Percentiles rank a stretch among this genome's conserved stretches.
These are phyloP conservation scores for Amaranthus tricolor DNA, from an alignment of 179 eudicot genomes.

Conservation along the genomic window DNA sequence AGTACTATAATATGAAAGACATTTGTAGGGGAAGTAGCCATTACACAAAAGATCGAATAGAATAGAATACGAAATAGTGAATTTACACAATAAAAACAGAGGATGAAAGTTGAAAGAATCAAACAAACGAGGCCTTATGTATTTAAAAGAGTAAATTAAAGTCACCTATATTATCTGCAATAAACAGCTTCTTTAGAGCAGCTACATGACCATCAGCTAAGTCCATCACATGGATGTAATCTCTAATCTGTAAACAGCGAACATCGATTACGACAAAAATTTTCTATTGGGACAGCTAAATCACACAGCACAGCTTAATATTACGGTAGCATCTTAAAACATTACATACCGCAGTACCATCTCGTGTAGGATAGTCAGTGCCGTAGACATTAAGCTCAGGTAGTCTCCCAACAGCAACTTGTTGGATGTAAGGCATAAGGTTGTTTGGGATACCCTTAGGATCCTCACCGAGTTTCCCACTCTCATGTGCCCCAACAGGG, in stretches of 20 bases:
- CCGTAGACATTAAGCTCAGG: slow-evolving; percentile 89
- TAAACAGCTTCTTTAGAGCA: slow-evolving; percentile 74
- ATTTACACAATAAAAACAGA: not conserved
- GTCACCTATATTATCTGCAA: slow-evolving; percentile 49
- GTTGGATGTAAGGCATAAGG: slow-evolving; percentile 89
- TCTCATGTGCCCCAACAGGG: slow-evolving; percentile 94
- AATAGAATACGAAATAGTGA: not conserved
- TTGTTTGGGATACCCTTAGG: slow-evolving; percentile 90
- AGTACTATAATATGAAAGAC: not conserved
- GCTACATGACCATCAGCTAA: slow-evolving; percentile 92
- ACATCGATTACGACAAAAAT: not conserved
- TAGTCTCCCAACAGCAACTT: slow-evolving; percentile 84
- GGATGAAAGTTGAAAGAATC: not conserved
- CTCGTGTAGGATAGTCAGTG: slow-evolving; percentile 85
- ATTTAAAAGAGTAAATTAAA: not conserved
- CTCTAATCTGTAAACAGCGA: slow-evolving; percentile 54
- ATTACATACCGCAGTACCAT: slow-evolving; percentile 79
- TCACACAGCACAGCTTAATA: not conserved
- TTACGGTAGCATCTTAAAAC: too few relatives aligned
- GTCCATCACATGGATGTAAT: slow-evolving; percentile 94
- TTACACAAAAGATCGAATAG: not conserved
- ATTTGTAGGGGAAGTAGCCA: not conserved
- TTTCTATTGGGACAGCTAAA: not conserved
- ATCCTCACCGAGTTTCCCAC: slow-evolving; percentile 87
- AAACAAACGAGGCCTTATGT: not conserved